phyloP scores from a whole-genome alignment of 1,284 basidiomycete genomes.

The Hemileccinum hortonii region DNA sequence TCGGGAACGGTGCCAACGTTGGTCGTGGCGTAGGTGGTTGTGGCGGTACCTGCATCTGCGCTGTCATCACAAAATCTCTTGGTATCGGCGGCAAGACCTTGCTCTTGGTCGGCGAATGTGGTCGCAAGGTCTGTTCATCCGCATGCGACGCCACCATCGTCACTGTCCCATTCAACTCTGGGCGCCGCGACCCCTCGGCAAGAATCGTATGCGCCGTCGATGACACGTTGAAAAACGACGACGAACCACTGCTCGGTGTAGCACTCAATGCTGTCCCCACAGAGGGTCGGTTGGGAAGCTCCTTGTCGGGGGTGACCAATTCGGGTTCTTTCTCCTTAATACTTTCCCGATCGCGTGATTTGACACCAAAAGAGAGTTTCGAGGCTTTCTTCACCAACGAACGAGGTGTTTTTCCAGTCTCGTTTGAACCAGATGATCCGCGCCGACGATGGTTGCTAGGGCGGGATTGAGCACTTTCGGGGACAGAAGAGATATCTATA shows the following conservation, averaged over 20 bases:
- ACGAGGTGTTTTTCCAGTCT: conserved; percentile 48
- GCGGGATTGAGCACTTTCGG: conserved; percentile 36
- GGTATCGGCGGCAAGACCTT: conserved; percentile 75
- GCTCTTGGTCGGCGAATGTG: conserved; percentile 45
- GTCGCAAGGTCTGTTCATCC: conserved; percentile 37
- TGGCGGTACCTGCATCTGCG: conserved; percentile 8
- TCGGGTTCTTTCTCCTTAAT: conserved; percentile 44
- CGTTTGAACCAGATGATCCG: conserved; percentile 49
- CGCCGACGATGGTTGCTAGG: conserved; percentile 48
- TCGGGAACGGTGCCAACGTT: conserved; percentile 46
- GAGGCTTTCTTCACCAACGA: conserved; percentile 72
- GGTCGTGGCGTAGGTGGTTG: conserved; percentile 33
- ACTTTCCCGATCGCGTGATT: conserved; percentile 40
- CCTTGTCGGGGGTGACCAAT: conserved; percentile 40
- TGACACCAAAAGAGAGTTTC: conserved; percentile 66
- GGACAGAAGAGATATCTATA: conserved; percentile 81
- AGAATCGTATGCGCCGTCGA: conserved; percentile 51
- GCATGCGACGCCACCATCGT: conserved; percentile 33
- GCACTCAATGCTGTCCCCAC: conserved; percentile 53
- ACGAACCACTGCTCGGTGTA: conserved; percentile 70
- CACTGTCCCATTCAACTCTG: conserved; percentile 23
- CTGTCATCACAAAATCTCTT: conserved; percentile 51
- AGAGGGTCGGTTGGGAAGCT: conserved; percentile 51
- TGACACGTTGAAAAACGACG: conserved; percentile 76
- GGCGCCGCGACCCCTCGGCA: conserved; percentile 34